Evolutionary conservation across 2,329 filamentous ascomycete species (phyloP), one percentile per base, ranked within the genome.

Genomic region (Penicillium psychrosexuale): DNA sequence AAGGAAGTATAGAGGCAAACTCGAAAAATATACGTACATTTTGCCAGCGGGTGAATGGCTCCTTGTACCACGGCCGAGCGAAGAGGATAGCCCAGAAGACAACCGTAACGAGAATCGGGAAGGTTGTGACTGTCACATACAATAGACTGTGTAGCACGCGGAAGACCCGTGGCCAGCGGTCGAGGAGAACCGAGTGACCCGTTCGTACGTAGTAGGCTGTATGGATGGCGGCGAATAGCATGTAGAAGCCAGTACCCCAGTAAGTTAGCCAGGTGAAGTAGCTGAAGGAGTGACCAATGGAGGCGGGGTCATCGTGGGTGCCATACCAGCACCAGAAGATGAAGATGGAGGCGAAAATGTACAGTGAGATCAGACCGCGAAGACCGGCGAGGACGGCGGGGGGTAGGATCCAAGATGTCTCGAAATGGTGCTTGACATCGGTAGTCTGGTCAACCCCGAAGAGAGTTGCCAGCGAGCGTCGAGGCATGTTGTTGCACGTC

Each of bases 181-280:
- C 78, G 61, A 88, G 80, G 5, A 88, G 78, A 36, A 76, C 73
- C 0, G 84, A 75, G 3, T 70, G 68, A 42, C 82, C 80, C 28
- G 74, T 75, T 39, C 75, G 72, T 12, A 82, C 81, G 75, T 93
- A 94, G 45, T 79, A 80, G 49, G 84, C 75, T 6, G 88, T 91
- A 76, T 95, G 90, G 17, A 84, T 59, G 17, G 87, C 79, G 1
- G 87, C 80, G 66, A 86, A 76, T 53, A 85, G 78, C 69, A 87
- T 87, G 78, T 95, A 96, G 75, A 92, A 93, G 24, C 83, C 85
- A 34, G 93, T 75, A 2, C 89, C 89, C 89, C 89, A 94, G 79
- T 87, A 94, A 9, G 88, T 90, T 55, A 94, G 77, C 66, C 86
- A 79, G 28, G 91, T 95, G 77, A 96, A 95, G 79, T 84, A 95